These are phyloP conservation scores for Symbiodinium natans DNA, from an alignment of 73 alveolate genomes.

Conservation along the genomic window DNA sequence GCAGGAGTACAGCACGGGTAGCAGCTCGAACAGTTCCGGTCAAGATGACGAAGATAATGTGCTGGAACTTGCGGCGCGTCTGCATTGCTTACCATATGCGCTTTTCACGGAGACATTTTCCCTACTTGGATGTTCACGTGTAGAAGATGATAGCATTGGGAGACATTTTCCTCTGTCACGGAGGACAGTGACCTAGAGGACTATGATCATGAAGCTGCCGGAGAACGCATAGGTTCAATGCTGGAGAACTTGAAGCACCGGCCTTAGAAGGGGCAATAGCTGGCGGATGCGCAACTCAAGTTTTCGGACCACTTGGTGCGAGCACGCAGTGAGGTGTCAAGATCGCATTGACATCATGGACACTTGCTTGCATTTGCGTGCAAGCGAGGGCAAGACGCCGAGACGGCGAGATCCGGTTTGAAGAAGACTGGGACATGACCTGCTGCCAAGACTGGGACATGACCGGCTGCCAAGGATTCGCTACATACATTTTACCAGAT, in stretches of 20 bases:
- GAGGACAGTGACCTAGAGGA: slow-evolving; percentile 89
- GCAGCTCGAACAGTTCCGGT: neutral
- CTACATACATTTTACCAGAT: neutral
- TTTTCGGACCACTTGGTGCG: too few species aligned
- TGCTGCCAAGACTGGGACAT: neutral
- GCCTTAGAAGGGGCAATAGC: too few species aligned
- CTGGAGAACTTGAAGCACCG: slow-evolving; percentile 56
- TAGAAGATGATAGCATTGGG: too few species aligned
- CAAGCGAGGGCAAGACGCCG: too few species aligned
- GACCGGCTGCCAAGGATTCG: neutral
- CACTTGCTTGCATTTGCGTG: neutral
- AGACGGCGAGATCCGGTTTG: too few species aligned
- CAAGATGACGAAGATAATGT: neutral
- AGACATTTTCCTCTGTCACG: too few species aligned
- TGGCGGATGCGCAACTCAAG: too few species aligned
- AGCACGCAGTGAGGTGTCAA: slow-evolving; percentile 51
- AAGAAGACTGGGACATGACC: too few species aligned
- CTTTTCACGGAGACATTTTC: too few species aligned
- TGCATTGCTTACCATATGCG: too few species aligned
- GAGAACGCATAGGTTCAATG: slow-evolving; percentile 71
- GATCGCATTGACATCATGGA: slow-evolving; percentile 70
- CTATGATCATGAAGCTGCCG: slow-evolving; percentile 85
- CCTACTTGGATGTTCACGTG: too few species aligned
- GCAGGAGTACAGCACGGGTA: slow-evolving; percentile 10
- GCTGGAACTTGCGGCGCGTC: neutral